Evolutionary conservation across 108 stramenopile species (phyloP), one percentile per base, ranked within the genome.

Genomic region (Cyclotella baltica): DNA sequence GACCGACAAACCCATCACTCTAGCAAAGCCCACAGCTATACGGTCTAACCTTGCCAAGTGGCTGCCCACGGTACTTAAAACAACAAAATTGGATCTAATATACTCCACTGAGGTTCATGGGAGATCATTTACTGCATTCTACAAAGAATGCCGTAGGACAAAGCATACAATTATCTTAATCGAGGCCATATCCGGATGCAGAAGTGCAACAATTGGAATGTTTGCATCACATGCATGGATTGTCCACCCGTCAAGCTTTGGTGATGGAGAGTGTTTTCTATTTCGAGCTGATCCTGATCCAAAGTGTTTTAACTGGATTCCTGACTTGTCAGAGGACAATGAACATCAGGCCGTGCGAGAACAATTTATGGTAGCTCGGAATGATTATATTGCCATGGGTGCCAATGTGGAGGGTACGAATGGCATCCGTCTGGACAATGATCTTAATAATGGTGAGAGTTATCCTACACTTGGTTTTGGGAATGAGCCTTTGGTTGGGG

Each of bases 141-240:
- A 96, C 59, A 72, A 86, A 19, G 51, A 78, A 43, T 77, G 83
- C 11, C 34, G 73, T 36, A 80, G 73, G 37, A 35, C 85, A 8
- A 91, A 91, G 68, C 88, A 90, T 57, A 91, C 94, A 18, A 77
- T 95, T 37, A 62, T 87, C 15, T 66, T 96, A 15, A 25, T 87
- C 16, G 91, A 96, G 79, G 92, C 89, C 3, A 73, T 92, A 16
- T 68, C 20, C 35, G 59, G 38, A 31, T 37, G 34, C 15, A 50
- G n/a, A 20, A 70, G 58, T 23, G 82, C 80, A 25, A 79, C 79
- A 11, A 83, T 96, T 73, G 94, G 94, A 36, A 88, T 90, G 88
- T 96, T 88, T 76, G 91, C 92, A 6, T 86, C 90, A 25, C 87
- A 93, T 56, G 79, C 88, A 25, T 96, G 94, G 94, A 81, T 86